These are phyloP conservation scores for Evernia prunastri DNA, from an alignment of 495 filamentous ascomycete genomes.

Conservation along the genomic window DNA sequence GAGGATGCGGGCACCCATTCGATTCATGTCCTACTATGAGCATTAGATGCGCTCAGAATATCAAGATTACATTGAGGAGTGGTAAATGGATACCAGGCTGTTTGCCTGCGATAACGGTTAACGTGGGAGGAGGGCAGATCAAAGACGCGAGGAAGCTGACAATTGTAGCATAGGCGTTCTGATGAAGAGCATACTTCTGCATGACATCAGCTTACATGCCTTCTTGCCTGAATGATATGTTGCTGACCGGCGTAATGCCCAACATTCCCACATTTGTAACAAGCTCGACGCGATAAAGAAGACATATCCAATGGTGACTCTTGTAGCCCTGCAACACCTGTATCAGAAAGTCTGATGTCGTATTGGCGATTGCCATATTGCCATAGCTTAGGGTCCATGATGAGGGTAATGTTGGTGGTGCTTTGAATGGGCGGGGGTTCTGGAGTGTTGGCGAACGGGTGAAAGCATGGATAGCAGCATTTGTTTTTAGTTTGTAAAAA, in stretches of 20 bases:
- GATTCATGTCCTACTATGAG: slow-evolving; percentile 80
- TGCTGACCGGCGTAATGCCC: slow-evolving; percentile 85
- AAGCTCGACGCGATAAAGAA: slow-evolving; percentile 93
- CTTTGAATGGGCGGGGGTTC: neutral
- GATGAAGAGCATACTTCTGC: slow-evolving; percentile 91
- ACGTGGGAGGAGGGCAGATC: slow-evolving; percentile 16
- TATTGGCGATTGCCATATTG: slow-evolving; percentile 20
- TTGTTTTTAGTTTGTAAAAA: neutral
- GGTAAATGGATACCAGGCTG: slow-evolving; percentile 60
- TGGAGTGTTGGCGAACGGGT: slow-evolving; percentile 9
- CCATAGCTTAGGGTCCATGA: slow-evolving; percentile 13
- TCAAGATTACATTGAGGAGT: slow-evolving; percentile 23
- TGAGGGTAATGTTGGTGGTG: neutral
- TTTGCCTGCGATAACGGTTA: slow-evolving; percentile 52
- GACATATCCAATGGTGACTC: slow-evolving; percentile 42
- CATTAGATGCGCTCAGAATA: slow-evolving; percentile 32
- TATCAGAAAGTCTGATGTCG: slow-evolving; percentile 19
- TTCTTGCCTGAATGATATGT: neutral
- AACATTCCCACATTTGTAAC: slow-evolving; percentile 99
- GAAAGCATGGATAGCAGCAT: slow-evolving; percentile 6
- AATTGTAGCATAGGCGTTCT: slow-evolving; percentile 99
- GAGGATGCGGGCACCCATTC: slow-evolving; percentile 89
- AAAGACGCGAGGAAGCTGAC: slow-evolving; percentile 45
- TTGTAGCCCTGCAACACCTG: slow-evolving; percentile 20
- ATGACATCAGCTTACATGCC: slow-evolving; percentile 22